phyloP scores from a whole-genome alignment of 2,329 filamentous ascomycete species.

The Cladosporium sp. region DNA sequence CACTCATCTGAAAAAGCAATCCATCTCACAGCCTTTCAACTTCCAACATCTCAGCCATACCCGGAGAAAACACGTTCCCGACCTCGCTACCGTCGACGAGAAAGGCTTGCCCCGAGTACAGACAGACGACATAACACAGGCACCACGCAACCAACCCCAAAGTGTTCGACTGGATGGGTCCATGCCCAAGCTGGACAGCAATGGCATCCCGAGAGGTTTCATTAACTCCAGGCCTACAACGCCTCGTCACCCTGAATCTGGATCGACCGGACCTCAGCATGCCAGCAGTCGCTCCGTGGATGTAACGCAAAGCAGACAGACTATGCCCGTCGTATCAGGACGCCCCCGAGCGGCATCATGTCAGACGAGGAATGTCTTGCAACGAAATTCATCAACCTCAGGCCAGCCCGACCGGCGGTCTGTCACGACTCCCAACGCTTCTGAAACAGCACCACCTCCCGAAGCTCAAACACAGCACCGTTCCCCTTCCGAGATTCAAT shows the following conservation, averaged over 20 bases:
- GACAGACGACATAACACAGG: constrained; percentile 49
- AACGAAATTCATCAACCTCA: neutral
- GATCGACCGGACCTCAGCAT: constrained; percentile 1
- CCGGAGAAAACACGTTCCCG: constrained; percentile 50
- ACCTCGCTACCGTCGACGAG: constrained; percentile 48
- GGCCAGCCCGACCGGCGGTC: constrained; percentile 1
- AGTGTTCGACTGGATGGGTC: constrained; percentile 51
- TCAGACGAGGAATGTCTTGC: neutral
- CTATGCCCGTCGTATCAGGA: neutral
- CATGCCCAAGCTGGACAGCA: constrained; percentile 10
- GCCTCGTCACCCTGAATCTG: neutral
- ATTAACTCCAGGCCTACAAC: constrained; percentile 16
- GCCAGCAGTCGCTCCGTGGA: constrained; percentile 6
- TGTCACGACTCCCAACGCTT: neutral
- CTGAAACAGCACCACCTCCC: constrained; percentile 2
- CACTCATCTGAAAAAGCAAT: constrained; percentile 37
- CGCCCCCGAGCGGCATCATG: constrained; percentile 6
- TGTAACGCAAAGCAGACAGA: constrained; percentile 1
- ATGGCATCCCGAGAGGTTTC: constrained; percentile 11
- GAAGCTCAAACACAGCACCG: constrained; percentile 1
- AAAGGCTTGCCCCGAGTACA: constrained; percentile 50
- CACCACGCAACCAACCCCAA: constrained; percentile 45
- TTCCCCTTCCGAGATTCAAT: constrained; percentile 6
- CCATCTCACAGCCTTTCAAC: constrained; percentile 60
- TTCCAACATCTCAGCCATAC: constrained; percentile 63